A percentile compares a stretch with the other conserved stretches of the same genome.
These are phyloP conservation scores for Leishmania martiniquensis DNA, from an alignment of 208 protist species.

Conservation along the genomic window DNA sequence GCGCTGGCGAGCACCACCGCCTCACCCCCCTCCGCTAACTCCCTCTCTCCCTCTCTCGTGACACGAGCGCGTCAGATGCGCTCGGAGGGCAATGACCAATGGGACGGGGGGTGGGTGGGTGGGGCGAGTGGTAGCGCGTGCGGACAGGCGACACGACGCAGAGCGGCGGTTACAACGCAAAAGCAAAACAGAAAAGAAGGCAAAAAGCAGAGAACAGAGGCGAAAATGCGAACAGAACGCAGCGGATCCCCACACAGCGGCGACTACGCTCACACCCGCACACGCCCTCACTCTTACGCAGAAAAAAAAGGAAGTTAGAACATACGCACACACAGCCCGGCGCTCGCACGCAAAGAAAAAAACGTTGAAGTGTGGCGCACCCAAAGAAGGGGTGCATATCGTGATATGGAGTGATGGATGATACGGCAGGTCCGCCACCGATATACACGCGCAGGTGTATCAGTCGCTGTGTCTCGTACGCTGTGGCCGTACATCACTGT, in stretches of 20 bases:
- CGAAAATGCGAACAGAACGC: not conserved
- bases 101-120: not conserved
- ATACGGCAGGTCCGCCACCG: not conserved
- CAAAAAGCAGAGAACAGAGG: not conserved
- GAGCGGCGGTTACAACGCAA: not conserved
- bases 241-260: not conserved
- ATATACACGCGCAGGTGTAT: not conserved
- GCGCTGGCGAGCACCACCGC: too few species aligned
- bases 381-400: not conserved
- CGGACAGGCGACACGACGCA: not conserved
- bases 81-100: not conserved
- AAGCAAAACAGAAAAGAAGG: not conserved
- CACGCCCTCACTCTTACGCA: not conserved
- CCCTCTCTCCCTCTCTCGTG: not conserved
- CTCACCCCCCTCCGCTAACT: too few species aligned
- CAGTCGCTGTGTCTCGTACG: not conserved
- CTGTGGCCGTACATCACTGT: not conserved
- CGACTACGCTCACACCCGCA: not conserved
- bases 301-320: not conserved
- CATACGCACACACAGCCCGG: not conserved
- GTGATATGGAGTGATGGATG: not conserved
- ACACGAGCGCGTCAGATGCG: not conserved
- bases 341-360: not conserved
- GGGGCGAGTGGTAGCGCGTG: not conserved
- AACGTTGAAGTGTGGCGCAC: not conserved